These are phyloP conservation scores for Spathaspora boniae DNA, from an alignment of 805 yeast genomes.

Conservation along the genomic window DNA sequence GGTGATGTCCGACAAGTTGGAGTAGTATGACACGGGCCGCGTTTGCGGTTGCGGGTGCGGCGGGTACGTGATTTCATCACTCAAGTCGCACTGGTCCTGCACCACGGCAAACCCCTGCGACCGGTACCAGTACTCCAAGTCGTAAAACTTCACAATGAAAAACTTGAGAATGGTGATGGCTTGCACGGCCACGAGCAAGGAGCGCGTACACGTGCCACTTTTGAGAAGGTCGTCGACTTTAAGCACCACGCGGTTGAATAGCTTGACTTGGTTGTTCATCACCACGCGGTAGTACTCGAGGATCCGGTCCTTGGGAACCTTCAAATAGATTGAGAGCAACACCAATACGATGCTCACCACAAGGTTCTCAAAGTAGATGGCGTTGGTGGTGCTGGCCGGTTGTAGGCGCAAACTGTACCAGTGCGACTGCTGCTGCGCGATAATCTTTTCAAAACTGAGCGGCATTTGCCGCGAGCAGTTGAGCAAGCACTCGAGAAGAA, in stretches of 20 bases:
- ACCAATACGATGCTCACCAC: slow-evolving; percentile 29
- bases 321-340: slow-evolving; percentile 16
- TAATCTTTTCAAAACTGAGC: slow-evolving; percentile 8
- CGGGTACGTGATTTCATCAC: slow-evolving; percentile 3
- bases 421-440: slow-evolving; percentile 19
- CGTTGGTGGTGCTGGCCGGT: slow-evolving; percentile 9
- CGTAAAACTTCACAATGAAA: slow-evolving; percentile 18
- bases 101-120: neutral
- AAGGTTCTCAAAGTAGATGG: slow-evolving; percentile 24
- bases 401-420: slow-evolving; percentile 19
- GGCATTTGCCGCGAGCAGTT: slow-evolving; percentile 21
- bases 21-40: neutral
- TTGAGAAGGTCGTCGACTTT: slow-evolving; percentile 19
- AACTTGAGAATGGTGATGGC: slow-evolving; percentile 28
- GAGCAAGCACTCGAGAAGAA: slow-evolving; percentile 27
- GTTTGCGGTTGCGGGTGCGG: neutral
- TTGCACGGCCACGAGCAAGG: too few relatives aligned
- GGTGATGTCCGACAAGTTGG: slow-evolving; percentile 2
- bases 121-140: neutral
- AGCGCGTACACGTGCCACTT: too few relatives aligned
- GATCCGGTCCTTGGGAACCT: slow-evolving; percentile 10
- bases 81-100: slow-evolving; percentile 1
- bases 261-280: slow-evolving; percentile 28
- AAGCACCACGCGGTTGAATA: slow-evolving; percentile 28
- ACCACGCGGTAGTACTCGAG: slow-evolving; percentile 2